Evolutionary conservation across 2,329 filamentous ascomycete species (phyloP).

Genomic region (Talaromyces funiculosus): DNA sequence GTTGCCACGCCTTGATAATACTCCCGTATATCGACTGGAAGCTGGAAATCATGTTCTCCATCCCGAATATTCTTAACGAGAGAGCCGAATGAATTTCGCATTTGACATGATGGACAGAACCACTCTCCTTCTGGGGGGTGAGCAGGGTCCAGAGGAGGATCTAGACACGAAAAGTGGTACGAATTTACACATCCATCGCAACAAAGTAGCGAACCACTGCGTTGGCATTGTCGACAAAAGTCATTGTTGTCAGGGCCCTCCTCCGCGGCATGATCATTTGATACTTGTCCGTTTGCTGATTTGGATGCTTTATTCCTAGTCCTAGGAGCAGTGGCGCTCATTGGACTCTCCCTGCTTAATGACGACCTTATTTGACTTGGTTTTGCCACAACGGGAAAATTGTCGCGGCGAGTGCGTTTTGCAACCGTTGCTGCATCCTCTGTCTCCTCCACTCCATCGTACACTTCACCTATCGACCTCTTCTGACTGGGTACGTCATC

Average conservation of each 20-base stretch:
- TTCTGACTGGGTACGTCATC: conserved; percentile 23
- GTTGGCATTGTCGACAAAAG: conserved; percentile 79
- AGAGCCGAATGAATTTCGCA: conserved; percentile 55
- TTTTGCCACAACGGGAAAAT: conserved; percentile 20
- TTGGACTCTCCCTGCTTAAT: conserved; percentile 13
- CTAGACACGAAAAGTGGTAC: conserved; percentile 84
- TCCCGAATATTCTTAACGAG: conserved; percentile 62
- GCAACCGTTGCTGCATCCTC: conserved; percentile 13
- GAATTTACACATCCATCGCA: conserved; percentile 88
- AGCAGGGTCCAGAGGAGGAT: conserved; percentile 66
- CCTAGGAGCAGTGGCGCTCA: not conserved
- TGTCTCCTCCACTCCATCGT: conserved; percentile 24
- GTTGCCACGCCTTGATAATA: conserved; percentile 76
- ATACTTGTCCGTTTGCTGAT: not conserved
- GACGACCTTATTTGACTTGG: conserved; percentile 25
- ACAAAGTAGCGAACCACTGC: conserved; percentile 78
- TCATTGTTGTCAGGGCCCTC: conserved; percentile 68
- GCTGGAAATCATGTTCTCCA: conserved; percentile 63
- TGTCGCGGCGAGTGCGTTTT: conserved; percentile 24
- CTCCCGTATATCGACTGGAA: conserved; percentile 66
- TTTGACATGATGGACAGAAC: conserved; percentile 64
- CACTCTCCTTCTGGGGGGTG: conserved; percentile 66
- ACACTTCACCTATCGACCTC: conserved; percentile 26
- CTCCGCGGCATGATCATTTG: not conserved
- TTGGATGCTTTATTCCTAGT: conserved; percentile 1